Evolutionary conservation across 2,329 filamentous ascomycete species (phyloP).

Genomic region (Phoma herbarum): DNA sequence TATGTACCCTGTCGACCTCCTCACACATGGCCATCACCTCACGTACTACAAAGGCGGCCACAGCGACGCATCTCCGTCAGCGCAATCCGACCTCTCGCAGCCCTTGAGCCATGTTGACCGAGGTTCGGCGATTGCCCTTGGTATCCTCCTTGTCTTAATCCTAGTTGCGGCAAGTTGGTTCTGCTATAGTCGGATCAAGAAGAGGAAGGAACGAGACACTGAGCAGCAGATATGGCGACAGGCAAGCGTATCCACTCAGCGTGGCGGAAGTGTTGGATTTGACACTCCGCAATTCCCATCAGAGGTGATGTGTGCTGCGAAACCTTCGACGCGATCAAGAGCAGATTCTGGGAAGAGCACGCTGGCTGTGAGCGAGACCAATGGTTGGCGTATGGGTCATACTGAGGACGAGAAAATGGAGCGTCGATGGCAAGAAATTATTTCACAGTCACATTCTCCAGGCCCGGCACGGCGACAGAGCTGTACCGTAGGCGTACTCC

Average conservation of each 20-base stretch:
- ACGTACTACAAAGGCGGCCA: background rate
- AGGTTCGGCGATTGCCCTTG: constrained; percentile 1
- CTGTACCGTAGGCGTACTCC: background rate
- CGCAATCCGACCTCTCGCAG: background rate
- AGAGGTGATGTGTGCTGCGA: background rate
- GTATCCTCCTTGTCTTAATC: background rate
- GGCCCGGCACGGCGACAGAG: background rate
- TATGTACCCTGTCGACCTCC: background rate
- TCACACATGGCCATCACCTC: background rate
- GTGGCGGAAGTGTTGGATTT: background rate
- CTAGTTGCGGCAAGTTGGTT: background rate
- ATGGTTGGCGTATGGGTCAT: background rate
- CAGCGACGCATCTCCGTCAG: background rate
- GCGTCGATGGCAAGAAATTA: background rate
- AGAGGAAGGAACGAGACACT: background rate
- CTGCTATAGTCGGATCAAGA: background rate
- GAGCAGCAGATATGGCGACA: constrained; percentile 1
- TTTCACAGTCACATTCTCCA: background rate
- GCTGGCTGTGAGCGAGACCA: background rate
- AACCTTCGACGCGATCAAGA: background rate
- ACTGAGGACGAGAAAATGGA: background rate
- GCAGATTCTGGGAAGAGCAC: background rate
- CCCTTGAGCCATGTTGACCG: constrained; percentile 1
- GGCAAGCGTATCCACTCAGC: background rate
- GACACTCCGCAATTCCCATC: background rate